Evolutionary conservation across 129 eudicot genomes (phyloP).

Genomic region (Escallonia herrerae): DNA sequence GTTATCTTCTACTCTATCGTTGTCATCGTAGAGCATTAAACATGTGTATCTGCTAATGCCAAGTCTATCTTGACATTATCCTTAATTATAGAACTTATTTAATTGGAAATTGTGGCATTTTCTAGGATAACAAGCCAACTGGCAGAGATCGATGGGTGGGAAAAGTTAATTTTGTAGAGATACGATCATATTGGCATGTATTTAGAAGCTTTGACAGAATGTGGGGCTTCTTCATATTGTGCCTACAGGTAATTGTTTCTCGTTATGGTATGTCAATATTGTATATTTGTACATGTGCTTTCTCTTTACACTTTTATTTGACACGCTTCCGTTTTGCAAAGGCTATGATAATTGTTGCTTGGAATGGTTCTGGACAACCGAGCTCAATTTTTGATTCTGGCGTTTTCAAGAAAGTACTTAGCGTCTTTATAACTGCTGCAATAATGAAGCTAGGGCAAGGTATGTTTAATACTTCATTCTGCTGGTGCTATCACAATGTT

Average conservation of each 20-base stretch:
- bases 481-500: background rate
- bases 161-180: conserved; percentile 87
- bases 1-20: no score
- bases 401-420: conserved; percentile 68
- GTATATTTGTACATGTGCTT: background rate
- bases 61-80: no score
- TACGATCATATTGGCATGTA: conserved; percentile 87
- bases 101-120: background rate
- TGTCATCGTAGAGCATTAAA: no score
- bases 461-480: conserved; percentile 7
- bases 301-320: background rate
- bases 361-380: conserved; percentile 76
- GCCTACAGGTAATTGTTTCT: conserved; percentile 61
- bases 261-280: background rate
- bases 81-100: no score
- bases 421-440: conserved; percentile 86
- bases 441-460: conserved; percentile 85
- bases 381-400: conserved; percentile 38
- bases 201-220: conserved; percentile 89
- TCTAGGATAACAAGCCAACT: conserved; percentile 52
- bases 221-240: conserved; percentile 91
- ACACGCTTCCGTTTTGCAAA: conserved; percentile 9
- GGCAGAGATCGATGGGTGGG: conserved; percentile 62
- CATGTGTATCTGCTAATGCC: no score
- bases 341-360: conserved; percentile 94